phyloP scores from a whole-genome alignment of 352 stramenopile species.

The Saprolegnia parasitica region DNA sequence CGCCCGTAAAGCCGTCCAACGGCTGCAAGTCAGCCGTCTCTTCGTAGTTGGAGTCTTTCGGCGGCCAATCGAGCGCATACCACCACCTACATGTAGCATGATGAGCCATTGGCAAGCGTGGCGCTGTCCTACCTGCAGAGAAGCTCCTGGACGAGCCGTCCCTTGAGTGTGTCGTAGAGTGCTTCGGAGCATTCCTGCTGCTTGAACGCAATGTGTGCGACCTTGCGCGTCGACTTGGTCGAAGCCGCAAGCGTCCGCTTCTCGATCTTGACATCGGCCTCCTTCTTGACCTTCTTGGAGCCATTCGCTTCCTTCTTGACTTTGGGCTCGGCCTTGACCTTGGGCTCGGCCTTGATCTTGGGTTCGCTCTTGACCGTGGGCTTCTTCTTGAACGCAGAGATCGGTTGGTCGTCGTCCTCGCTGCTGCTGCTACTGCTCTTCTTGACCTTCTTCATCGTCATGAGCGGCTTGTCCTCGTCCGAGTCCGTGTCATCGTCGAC shows the following conservation, averaged over 20 bases:
- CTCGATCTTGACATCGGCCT: slow-evolving; percentile 25
- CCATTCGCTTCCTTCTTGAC: slow-evolving; percentile 32
- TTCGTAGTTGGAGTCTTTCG: slow-evolving; percentile 37
- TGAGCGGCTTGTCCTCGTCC: slow-evolving; percentile 23
- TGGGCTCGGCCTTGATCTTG: slow-evolving; percentile 32
- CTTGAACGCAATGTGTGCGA: slow-evolving; percentile 77
- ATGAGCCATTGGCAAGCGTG: neutral
- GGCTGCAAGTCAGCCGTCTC: slow-evolving; percentile 73
- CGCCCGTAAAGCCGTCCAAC: slow-evolving; percentile 70
- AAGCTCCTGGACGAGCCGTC: slow-evolving; percentile 63
- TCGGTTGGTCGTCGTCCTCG: slow-evolving; percentile 13
- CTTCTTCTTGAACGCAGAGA: slow-evolving; percentile 11
- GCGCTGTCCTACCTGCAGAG: slow-evolving; percentile 39
- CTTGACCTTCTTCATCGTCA: slow-evolving; percentile 28
- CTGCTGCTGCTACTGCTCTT: neutral
- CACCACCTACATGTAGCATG: slow-evolving; percentile 49
- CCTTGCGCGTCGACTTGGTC: slow-evolving; percentile 37
- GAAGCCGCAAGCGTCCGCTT: slow-evolving; percentile 27
- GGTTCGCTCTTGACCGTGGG: slow-evolving; percentile 29
- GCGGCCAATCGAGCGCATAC: slow-evolving; percentile 80
- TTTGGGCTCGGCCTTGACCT: slow-evolving; percentile 17
- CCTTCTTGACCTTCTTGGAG: slow-evolving; percentile 28
- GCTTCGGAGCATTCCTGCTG: slow-evolving; percentile 81
- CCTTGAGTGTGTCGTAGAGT: slow-evolving; percentile 76
- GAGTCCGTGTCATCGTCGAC: slow-evolving; percentile 17